These are phyloP conservation scores for Yamadazyma atmosphaerica DNA, from an alignment of 1,139 yeast species.

Conservation along the genomic window DNA sequence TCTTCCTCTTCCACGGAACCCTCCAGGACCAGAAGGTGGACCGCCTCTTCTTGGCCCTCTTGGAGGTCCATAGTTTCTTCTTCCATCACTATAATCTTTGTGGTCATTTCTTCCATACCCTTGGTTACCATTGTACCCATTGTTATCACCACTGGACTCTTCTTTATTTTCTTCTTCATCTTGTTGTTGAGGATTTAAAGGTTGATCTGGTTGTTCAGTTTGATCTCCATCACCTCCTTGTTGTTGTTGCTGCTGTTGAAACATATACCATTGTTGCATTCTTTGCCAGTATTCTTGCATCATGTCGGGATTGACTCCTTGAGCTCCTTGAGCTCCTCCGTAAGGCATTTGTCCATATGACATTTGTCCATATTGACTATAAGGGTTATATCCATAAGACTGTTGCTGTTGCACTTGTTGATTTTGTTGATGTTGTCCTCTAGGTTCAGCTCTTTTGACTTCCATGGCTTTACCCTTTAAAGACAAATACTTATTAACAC, in stretches of 20 bases:
- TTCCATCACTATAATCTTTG: constrained; percentile 22
- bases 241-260: constrained; percentile 58
- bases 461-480: constrained; percentile 92
- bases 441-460: constrained; percentile 97
- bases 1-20: constrained; percentile 15
- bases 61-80: constrained; percentile 34
- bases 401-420: constrained; percentile 36
- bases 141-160: constrained; percentile 5
- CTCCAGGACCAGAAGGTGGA: constrained; percentile 32
- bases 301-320: constrained; percentile 68
- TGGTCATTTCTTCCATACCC: constrained; percentile 11
- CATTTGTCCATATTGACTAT: constrained; percentile 26
- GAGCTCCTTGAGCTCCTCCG: constrained; percentile 22
- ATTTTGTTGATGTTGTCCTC: constrained; percentile 53
- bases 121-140: constrained; percentile 4
- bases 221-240: constrained; percentile 36
- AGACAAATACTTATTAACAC: constrained; percentile 77
- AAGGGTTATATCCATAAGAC: constrained; percentile 35
- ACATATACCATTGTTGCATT: constrained; percentile 77
- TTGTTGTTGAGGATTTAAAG: constrained; percentile 57
- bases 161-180: constrained; percentile 20
- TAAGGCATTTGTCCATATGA: constrained; percentile 27
- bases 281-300: constrained; percentile 88
- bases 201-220: constrained; percentile 43
- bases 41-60: constrained; percentile 42